A percentile compares a stretch with the other conserved stretches of the same genome.
phyloP scores from a whole-genome alignment of 345 rosid species.

The Pistacia atlantica region DNA sequence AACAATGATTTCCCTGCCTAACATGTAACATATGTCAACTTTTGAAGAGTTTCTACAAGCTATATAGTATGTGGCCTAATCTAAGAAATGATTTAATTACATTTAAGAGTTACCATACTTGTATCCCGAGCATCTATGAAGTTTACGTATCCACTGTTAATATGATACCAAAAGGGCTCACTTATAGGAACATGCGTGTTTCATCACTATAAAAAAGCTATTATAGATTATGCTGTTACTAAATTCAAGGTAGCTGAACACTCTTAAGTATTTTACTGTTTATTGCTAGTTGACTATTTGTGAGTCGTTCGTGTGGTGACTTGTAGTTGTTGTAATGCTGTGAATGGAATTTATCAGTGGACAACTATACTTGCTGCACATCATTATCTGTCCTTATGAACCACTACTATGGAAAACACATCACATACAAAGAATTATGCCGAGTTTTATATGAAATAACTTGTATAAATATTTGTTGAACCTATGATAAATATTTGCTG shows the following conservation, averaged over 20 bases:
- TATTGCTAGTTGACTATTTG: not conserved
- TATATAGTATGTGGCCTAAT: not conserved
- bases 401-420: not conserved
- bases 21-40: not conserved
- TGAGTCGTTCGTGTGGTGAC: not conserved
- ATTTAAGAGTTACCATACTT: not conserved
- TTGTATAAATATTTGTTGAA: not conserved
- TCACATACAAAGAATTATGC: not conserved
- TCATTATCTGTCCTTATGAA: not conserved
- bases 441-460: not conserved
- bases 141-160: not conserved
- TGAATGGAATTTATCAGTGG: not conserved
- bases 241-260: not conserved
- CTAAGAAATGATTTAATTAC: not conserved
- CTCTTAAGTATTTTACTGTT: not conserved
- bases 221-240: slow-evolving; percentile 3
- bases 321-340: not conserved
- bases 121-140: not conserved
- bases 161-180: not conserved
- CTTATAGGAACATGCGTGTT: not conserved
- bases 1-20: too few species aligned
- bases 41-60: not conserved
- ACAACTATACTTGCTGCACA: not conserved
- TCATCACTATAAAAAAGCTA: not conserved
- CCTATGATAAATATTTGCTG: not conserved